Evolutionary conservation across 805 yeast genomes (phyloP), one percentile per base, ranked within the genome.

Genomic region (Myxozyma nipponensis): DNA sequence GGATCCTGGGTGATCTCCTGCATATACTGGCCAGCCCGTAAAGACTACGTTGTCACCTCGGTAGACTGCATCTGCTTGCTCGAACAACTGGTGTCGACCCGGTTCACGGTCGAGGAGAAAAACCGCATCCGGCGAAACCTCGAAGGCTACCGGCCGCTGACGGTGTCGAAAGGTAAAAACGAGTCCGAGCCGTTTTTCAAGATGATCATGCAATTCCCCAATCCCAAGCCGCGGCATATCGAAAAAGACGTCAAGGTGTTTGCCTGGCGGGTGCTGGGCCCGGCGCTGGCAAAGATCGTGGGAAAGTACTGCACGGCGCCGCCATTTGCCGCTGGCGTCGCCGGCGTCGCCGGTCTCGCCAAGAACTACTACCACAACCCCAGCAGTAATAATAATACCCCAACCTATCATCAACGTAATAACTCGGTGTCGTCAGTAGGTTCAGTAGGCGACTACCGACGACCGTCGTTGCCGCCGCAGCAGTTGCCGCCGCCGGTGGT

Each of bases 171-270:
- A 54, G 65, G 74, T 3, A 69, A 70, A 39, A 63, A 62, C 10
- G 72, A 72, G 23, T 63, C 63, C 37, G 66, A 65, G 39, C 59
- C 63, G 24, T 71, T 76, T 45, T 77, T 76, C 62, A 63, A 69
- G 62, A 57, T 75, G 44, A 74, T 83, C 34, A 83, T 83, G 87
- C 66, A 72, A 28, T 82, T 77, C 71, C 77, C 76, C 25, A 72
- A 72, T 49, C 88, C 88, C 1, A 72, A 79, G 56, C 88, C 88
- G 3, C 68, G 88, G 38, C 81, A 81, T 56, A 83, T 83, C 40
- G 87, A 81, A 59, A 83, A 83, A 63, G 85, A 82, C 62, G 76
- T 83, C 52, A 83, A 83, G 62, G 86, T 83, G 3, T 78, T 83
- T 59, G 69, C 71, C 23, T 83, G 88, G 88, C 60, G 63, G 19